A percentile compares a stretch with the other conserved stretches of the same genome.
phyloP scores from a whole-genome alignment of 345 rosid genomes.

The Citrus glauca region DNA sequence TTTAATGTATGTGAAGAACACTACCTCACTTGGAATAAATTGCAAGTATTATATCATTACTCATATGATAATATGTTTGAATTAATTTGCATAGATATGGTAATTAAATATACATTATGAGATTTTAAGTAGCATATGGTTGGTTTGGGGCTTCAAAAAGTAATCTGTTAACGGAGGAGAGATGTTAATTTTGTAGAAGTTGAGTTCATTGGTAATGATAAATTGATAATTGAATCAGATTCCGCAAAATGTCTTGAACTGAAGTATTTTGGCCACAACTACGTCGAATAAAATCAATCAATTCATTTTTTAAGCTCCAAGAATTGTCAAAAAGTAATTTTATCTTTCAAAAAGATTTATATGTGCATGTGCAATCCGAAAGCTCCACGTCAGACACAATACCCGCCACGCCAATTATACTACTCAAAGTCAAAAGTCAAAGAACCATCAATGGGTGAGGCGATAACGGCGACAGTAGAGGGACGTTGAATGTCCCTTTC shows the following conservation, averaged over 20 bases:
- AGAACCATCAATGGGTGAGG: constrained; percentile 20
- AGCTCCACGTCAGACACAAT: not conserved
- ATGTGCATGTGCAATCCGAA: not conserved
- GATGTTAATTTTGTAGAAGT: too few relatives aligned
- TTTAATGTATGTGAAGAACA: too few relatives aligned
- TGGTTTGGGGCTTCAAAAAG: too few relatives aligned
- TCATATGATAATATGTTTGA: too few relatives aligned
- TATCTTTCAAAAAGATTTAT: not conserved
- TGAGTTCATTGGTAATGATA: too few relatives aligned
- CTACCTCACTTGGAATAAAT: too few relatives aligned
- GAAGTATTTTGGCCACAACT: not conserved
- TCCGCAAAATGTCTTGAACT: not conserved
- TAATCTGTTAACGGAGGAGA: too few relatives aligned
- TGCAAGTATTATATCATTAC: too few relatives aligned
- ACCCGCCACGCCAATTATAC: not conserved
- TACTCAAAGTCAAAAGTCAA: not conserved
- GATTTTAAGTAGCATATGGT: too few relatives aligned
- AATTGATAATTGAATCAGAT: too few relatives aligned
- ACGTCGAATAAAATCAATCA: not conserved
- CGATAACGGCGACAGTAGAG: constrained; percentile 40
- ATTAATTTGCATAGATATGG: too few relatives aligned
- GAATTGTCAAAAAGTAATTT: not conserved
- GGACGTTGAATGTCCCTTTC: constrained; percentile 43
- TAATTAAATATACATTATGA: too few relatives aligned
- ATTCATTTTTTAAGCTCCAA: not conserved